Evolutionary conservation across 805 yeast genomes (phyloP).

Genomic region (Hyphopichia homilentoma): DNA sequence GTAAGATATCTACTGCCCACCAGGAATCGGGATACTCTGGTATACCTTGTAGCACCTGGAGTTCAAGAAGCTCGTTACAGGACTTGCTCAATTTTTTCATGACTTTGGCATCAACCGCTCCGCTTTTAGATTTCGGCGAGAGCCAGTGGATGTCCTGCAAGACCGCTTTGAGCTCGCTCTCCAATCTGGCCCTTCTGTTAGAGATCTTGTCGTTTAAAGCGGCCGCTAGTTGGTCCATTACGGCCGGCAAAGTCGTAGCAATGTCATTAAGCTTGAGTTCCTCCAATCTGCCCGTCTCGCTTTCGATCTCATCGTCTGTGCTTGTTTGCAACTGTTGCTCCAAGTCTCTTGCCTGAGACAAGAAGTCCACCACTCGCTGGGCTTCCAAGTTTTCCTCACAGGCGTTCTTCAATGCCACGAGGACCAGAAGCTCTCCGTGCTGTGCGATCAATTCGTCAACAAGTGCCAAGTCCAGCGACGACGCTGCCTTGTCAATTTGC

Average conservation of each 20-base stretch:
- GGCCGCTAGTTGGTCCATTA: slow-evolving; percentile 2
- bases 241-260: slow-evolving; percentile 3
- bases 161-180: slow-evolving; percentile 8
- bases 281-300: neutral
- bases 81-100: slow-evolving; percentile 1
- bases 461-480: neutral
- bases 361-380: slow-evolving; percentile 3
- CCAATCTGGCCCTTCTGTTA: slow-evolving; percentile 4
- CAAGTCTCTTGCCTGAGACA: slow-evolving; percentile 6
- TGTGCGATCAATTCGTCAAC: slow-evolving; percentile 9
- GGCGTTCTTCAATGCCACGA: slow-evolving; percentile 10
- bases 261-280: neutral
- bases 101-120: slow-evolving; percentile 9
- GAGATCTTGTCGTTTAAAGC: slow-evolving; percentile 6
- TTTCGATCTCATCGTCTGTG: slow-evolving; percentile 5
- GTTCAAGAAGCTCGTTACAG: slow-evolving; percentile 16
- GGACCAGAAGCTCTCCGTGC: slow-evolving; percentile 13
- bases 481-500: neutral
- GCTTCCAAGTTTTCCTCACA: slow-evolving; percentile 3
- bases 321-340: neutral
- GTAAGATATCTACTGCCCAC: slow-evolving; percentile 50
- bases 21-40: slow-evolving; percentile 35
- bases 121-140: slow-evolving; percentile 10
- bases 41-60: slow-evolving; percentile 27
- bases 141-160: slow-evolving; percentile 21